phyloP scores from a whole-genome alignment of 2,329 filamentous ascomycete species.

The Cryphonectria radicalis region DNA sequence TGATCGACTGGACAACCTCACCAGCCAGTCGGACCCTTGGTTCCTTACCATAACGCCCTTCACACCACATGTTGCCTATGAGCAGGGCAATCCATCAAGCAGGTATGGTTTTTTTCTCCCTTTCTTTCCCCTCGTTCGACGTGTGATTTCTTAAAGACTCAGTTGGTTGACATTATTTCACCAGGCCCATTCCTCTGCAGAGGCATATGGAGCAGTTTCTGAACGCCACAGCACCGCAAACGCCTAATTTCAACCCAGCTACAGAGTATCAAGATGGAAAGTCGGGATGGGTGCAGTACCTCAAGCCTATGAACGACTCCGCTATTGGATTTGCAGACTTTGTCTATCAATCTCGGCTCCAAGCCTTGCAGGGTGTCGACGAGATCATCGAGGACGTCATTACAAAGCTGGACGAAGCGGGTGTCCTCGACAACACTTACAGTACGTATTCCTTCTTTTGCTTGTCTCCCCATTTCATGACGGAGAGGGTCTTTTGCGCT shows the following conservation, averaged over 20 bases:
- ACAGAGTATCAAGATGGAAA: constrained; percentile 30
- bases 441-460: constrained; percentile 1
- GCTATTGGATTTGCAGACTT: constrained; percentile 31
- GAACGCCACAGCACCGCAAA: constrained; percentile 30
- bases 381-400: constrained; percentile 41
- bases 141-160: too few relatives aligned
- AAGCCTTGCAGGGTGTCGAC: constrained; percentile 38
- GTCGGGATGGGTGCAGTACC: constrained; percentile 31
- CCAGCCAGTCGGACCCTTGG: constrained; percentile 32
- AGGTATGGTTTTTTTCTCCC: not conserved
- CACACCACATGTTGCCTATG: constrained; percentile 32
- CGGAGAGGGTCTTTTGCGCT: not conserved
- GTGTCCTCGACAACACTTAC: constrained; percentile 36
- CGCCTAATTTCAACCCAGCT: constrained; percentile 35
- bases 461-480: not conserved
- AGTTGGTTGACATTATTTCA: not conserved
- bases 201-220: constrained; percentile 32
- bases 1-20: constrained; percentile 30
- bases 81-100: constrained; percentile 27
- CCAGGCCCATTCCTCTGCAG: constrained; percentile 27
- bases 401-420: constrained; percentile 35
- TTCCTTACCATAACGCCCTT: constrained; percentile 32
- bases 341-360: constrained; percentile 32
- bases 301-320: constrained; percentile 31
- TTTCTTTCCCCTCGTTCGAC: too few relatives aligned